A percentile compares a stretch with the other conserved stretches of the same genome.
These are phyloP conservation scores for Rubroshorea leprosula DNA, from an alignment of 345 rosid genomes.

Conservation along the genomic window DNA sequence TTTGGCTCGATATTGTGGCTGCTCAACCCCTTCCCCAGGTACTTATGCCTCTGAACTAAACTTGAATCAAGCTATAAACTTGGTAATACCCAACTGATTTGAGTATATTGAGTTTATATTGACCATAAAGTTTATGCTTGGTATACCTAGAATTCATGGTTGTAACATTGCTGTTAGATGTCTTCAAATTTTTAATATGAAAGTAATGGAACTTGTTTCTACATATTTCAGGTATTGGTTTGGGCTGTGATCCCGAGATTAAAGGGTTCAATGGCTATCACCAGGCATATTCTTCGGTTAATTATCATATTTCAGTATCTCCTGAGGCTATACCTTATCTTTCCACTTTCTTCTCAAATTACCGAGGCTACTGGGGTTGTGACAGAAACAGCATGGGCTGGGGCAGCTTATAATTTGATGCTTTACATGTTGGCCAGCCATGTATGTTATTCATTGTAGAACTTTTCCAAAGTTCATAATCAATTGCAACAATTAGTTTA, in stretches of 20 bases:
- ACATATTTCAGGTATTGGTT: slow-evolving; percentile 58
- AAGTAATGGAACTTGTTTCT: too few relatives aligned
- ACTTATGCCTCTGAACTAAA: too few relatives aligned
- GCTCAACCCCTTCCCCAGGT: slow-evolving; percentile 68
- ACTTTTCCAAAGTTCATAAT: too few relatives aligned
- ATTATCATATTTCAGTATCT: slow-evolving; percentile 76
- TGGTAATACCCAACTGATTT: too few relatives aligned
- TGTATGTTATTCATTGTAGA: too few relatives aligned
- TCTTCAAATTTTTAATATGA: too few relatives aligned
- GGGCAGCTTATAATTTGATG: slow-evolving; percentile 91
- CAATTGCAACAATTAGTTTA: too few relatives aligned
- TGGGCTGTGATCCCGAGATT: slow-evolving; percentile 74
- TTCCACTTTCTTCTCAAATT: slow-evolving; percentile 75
- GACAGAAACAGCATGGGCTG: slow-evolving; percentile 94
- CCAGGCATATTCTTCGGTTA: slow-evolving; percentile 76
- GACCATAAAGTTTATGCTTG: too few relatives aligned
- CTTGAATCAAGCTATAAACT: too few relatives aligned
- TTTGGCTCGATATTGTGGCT: slow-evolving; percentile 47
- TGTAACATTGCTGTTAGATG: too few relatives aligned
- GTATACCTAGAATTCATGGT: too few relatives aligned
- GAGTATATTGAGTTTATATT: too few relatives aligned
- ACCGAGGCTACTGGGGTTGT: slow-evolving; percentile 82
- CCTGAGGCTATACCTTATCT: slow-evolving; percentile 62
- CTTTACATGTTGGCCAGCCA: slow-evolving; percentile 97
- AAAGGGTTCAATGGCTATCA: slow-evolving; percentile 67